phyloP scores from a whole-genome alignment of 768 basidiomycete genomes.

The Leccinum olivaceopallidum region DNA sequence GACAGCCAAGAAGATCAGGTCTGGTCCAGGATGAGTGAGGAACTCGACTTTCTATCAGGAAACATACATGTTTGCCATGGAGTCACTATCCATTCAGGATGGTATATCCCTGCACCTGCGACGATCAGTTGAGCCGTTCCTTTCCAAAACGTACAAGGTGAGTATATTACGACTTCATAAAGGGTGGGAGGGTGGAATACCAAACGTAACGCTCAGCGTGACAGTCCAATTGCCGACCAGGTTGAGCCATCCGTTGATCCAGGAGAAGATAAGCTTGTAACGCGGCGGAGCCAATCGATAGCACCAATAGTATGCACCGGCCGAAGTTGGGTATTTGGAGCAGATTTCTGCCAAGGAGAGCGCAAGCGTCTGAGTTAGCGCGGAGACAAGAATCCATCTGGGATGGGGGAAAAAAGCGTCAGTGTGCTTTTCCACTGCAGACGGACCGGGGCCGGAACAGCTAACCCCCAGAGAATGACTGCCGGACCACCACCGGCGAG shows the following conservation, averaged over 20 bases:
- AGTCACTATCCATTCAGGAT: slow-evolving; percentile 56
- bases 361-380: slow-evolving; percentile 48
- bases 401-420: not conserved
- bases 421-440: not conserved
- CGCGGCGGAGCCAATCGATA: slow-evolving; percentile 57
- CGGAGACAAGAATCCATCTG: slow-evolving; percentile 54
- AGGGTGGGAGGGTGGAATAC: slow-evolving; percentile 18
- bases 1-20: slow-evolving; percentile 59
- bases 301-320: slow-evolving; percentile 68
- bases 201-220: slow-evolving; percentile 66
- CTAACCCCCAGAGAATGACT: slow-evolving; percentile 59
- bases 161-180: not conserved
- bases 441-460: not conserved
- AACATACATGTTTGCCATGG: slow-evolving; percentile 60
- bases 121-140: slow-evolving; percentile 62
- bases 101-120: slow-evolving; percentile 57
- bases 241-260: slow-evolving; percentile 71
- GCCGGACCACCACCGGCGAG: slow-evolving; percentile 55
- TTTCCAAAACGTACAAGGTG: slow-evolving; percentile 20
- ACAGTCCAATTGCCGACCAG: slow-evolving; percentile 71
- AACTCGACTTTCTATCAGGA: not conserved
- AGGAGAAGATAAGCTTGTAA: slow-evolving; percentile 52
- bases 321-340: slow-evolving; percentile 61
- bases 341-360: slow-evolving; percentile 59
- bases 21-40: slow-evolving; percentile 25